A percentile compares a stretch with the other conserved stretches of the same genome.
phyloP scores from a whole-genome alignment of 2,329 filamentous ascomycete species.

The Cadophora sp. region DNA sequence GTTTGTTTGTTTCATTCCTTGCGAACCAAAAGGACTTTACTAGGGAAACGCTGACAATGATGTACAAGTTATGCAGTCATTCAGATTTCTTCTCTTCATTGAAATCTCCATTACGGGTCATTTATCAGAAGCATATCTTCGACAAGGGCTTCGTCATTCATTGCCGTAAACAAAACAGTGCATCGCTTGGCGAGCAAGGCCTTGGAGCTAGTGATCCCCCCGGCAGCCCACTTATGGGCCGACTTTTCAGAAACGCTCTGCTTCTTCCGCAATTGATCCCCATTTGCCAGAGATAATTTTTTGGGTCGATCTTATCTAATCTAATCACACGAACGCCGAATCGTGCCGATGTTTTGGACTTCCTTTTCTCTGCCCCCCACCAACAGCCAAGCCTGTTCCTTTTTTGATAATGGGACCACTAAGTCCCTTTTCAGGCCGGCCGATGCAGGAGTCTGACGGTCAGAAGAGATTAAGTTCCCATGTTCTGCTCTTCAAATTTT shows the following conservation, averaged over 20 bases:
- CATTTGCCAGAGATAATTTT: slow-evolving; percentile 1
- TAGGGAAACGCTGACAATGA: neutral
- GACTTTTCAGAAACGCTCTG: neutral
- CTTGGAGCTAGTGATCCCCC: neutral
- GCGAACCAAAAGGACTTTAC: neutral
- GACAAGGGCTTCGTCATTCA: slow-evolving; percentile 1
- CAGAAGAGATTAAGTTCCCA: neutral
- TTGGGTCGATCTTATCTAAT: slow-evolving; percentile 14
- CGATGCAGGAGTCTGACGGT: slow-evolving; percentile 12
- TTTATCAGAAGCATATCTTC: neutral
- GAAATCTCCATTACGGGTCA: neutral
- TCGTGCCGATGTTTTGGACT: neutral
- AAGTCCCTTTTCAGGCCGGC: neutral
- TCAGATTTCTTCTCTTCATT: too few species aligned
- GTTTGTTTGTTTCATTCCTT: neutral
- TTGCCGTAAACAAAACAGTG: slow-evolving; percentile 7
- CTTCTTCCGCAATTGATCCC: slow-evolving; percentile 7
- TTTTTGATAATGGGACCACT: slow-evolving; percentile 4
- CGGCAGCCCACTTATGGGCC: neutral
- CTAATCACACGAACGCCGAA: slow-evolving; percentile 2
- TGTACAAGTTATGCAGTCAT: neutral
- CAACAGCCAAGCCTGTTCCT: neutral
- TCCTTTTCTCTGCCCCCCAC: neutral
- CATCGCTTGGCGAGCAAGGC: slow-evolving; percentile 9
- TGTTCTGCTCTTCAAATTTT: neutral